These are phyloP conservation scores for Amanita pallidorosea DNA, from an alignment of 768 basidiomycete genomes.

Conservation along the genomic window DNA sequence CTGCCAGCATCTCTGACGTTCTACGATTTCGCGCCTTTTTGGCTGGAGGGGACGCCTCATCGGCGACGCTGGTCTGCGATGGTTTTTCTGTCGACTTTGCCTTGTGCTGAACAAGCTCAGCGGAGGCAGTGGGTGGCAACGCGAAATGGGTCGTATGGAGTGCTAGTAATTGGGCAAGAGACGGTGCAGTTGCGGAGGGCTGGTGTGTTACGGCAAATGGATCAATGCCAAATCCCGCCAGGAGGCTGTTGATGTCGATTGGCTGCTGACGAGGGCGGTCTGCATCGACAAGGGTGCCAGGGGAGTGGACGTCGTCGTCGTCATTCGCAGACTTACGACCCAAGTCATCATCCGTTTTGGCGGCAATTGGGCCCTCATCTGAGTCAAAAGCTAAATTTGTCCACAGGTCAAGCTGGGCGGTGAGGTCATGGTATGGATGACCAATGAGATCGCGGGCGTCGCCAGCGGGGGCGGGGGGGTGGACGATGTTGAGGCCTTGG, in stretches of 20 bases:
- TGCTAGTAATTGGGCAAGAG: conserved; percentile 63
- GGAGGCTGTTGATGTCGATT: conserved; percentile 29
- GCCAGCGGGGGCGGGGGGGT: conserved; percentile 31
- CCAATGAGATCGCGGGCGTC: conserved; percentile 52
- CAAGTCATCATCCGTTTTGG: conserved; percentile 23
- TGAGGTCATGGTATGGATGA: conserved; percentile 61
- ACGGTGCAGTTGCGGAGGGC: conserved; percentile 29
- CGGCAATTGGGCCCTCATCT: conserved; percentile 46
- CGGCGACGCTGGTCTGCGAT: conserved; percentile 2
- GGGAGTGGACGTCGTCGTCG: conserved; percentile 31
- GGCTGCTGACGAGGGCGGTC: conserved; percentile 41
- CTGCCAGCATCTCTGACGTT: conserved; percentile 23
- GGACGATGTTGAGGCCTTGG: conserved; percentile 75
- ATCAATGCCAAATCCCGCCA: conserved; percentile 32
- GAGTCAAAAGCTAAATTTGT: conserved; percentile 72
- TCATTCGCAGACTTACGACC: conserved; percentile 25
- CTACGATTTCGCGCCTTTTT: conserved; percentile 54
- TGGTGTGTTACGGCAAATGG: conserved; percentile 18
- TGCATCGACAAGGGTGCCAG: conserved; percentile 18
- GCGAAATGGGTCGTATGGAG: conserved; percentile 19
- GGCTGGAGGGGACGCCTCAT: conserved; percentile 24
- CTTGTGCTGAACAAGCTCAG: not conserved
- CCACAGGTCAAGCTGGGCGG: conserved; percentile 76
- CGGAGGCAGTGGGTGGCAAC: conserved; percentile 13
- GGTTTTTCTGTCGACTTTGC: not conserved